Conservation (phyloP, 2,329 filamentous ascomycete species). For the Tetracladium maxilliforme region DNA sequence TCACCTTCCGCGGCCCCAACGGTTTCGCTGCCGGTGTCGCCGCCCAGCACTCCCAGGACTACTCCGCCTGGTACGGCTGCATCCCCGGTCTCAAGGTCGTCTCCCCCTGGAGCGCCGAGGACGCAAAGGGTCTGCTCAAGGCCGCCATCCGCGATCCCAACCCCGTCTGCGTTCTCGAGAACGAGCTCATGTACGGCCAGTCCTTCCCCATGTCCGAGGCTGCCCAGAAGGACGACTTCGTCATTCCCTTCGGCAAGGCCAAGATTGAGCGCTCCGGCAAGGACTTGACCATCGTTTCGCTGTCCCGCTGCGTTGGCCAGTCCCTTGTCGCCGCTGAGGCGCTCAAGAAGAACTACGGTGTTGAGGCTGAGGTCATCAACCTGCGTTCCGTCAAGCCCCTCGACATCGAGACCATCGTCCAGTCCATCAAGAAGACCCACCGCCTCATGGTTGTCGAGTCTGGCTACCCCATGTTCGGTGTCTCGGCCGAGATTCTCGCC, state of each 20-base stretch:
- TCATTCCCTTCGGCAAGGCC: slow-evolving; percentile 94
- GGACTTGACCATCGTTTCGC: slow-evolving; percentile 87
- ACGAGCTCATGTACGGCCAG: slow-evolving; percentile 86
- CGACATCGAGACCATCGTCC: slow-evolving; percentile 87
- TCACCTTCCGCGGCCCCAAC: slow-evolving; percentile 98
- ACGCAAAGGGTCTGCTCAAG: slow-evolving; percentile 96
- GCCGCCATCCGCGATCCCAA: slow-evolving; percentile 97
- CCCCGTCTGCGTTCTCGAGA: slow-evolving; percentile 82
- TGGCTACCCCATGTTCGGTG: slow-evolving; percentile 90
- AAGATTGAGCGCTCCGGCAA: slow-evolving; percentile 96
- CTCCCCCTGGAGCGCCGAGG: slow-evolving; percentile 88
- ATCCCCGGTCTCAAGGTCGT: slow-evolving; percentile 97
- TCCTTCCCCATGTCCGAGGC: slow-evolving; percentile 95
- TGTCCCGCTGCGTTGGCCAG: slow-evolving; percentile 92
- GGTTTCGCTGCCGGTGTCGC: slow-evolving; percentile 92
- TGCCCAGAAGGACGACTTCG: slow-evolving; percentile 91
- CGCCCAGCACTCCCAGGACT: slow-evolving; percentile 98
- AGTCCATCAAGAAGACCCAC: slow-evolving; percentile 97
- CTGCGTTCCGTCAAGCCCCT: slow-evolving; percentile 94
- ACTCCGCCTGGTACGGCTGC: slow-evolving; percentile 96
- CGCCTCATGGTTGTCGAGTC: slow-evolving; percentile 86
- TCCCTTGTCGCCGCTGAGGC: slow-evolving; percentile 76
- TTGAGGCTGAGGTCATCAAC: slow-evolving; percentile 95
- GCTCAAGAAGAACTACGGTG: slow-evolving; percentile 91
- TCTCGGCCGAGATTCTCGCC: slow-evolving; percentile 83